phyloP scores from a whole-genome alignment of 106 monocot genomes.

The Apostasia ramifera region DNA sequence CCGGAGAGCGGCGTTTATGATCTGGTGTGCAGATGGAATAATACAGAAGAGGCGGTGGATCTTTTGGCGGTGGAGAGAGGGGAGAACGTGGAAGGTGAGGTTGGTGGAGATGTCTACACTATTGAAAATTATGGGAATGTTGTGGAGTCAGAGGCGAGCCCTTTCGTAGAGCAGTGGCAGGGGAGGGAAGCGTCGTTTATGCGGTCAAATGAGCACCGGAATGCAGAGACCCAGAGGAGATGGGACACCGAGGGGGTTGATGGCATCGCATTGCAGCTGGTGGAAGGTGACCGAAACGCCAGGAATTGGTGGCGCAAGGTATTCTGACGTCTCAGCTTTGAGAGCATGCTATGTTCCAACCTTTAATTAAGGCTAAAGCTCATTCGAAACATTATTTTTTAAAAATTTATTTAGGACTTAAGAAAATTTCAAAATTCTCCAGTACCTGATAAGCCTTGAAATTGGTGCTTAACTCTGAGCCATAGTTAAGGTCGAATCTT shows the following conservation, averaged over 20 bases:
- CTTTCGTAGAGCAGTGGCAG: constrained; percentile 76
- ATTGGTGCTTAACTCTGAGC: too few species aligned
- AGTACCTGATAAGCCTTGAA: too few species aligned
- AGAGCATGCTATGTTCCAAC: neutral
- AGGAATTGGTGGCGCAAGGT: constrained; percentile 97
- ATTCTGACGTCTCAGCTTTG: neutral
- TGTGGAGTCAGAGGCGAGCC: constrained; percentile 20
- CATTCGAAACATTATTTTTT: neutral
- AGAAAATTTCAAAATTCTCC: too few species aligned
- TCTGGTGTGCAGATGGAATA: constrained; percentile 66
- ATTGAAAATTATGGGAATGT: constrained; percentile 8
- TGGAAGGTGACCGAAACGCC: constrained; percentile 52
- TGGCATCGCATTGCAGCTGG: constrained; percentile 55
- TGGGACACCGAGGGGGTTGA: constrained; percentile 66
- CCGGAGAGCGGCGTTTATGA: constrained; percentile 45
- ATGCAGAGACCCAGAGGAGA: constrained; percentile 36
- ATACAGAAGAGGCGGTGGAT: constrained; percentile 42
- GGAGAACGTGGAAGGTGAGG: constrained; percentile 3
- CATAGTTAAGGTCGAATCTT: too few species aligned
- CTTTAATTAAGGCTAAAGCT: neutral
- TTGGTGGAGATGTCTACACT: neutral
- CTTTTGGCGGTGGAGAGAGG: constrained; percentile 13
- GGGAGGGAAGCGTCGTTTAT: constrained; percentile 56
- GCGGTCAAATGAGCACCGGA: constrained; percentile 61
- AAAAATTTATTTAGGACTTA: too few species aligned